phyloP scores from a whole-genome alignment of 2,329 filamentous ascomycete genomes.

The Neopestalotiopsis sp. region DNA sequence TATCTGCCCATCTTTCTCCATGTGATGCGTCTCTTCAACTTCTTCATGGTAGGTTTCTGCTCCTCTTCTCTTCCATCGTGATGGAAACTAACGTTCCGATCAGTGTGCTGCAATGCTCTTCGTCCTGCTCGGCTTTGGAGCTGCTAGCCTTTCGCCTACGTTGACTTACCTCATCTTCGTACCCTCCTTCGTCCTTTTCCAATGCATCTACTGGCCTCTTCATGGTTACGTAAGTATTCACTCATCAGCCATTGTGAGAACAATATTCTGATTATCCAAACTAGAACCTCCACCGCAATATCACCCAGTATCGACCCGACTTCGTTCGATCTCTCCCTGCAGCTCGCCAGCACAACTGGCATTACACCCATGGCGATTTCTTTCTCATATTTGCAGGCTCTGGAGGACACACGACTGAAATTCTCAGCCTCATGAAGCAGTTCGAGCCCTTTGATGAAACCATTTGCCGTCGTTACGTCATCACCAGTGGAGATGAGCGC shows the following conservation, averaged over 20 bases:
- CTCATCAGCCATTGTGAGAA: not conserved
- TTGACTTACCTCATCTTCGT: not conserved
- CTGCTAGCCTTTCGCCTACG: not conserved
- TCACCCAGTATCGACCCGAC: not conserved
- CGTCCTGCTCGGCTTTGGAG: no score
- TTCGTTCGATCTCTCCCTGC: not conserved
- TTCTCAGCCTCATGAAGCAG: conserved; percentile 81
- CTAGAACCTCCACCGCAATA: not conserved
- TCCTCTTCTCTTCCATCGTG: not conserved
- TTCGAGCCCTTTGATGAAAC: conserved; percentile 6
- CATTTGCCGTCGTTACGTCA: conserved; percentile 77
- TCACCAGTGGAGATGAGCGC: conserved; percentile 77
- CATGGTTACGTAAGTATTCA: not conserved
- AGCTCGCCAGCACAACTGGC: not conserved
- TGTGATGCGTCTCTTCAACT: not conserved
- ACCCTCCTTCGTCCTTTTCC: not conserved
- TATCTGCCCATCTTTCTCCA: not conserved
- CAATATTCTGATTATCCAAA: not conserved
- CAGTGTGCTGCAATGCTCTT: not conserved
- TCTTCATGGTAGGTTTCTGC: not conserved
- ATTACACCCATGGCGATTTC: conserved; percentile 52
- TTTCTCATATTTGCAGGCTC: conserved; percentile 81
- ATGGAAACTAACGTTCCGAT: not conserved
- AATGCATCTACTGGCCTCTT: conserved; percentile 1
- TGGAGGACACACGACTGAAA: conserved; percentile 93